Conservation (phyloP, 345 rosid species). For the Salix brachista region DNA sequence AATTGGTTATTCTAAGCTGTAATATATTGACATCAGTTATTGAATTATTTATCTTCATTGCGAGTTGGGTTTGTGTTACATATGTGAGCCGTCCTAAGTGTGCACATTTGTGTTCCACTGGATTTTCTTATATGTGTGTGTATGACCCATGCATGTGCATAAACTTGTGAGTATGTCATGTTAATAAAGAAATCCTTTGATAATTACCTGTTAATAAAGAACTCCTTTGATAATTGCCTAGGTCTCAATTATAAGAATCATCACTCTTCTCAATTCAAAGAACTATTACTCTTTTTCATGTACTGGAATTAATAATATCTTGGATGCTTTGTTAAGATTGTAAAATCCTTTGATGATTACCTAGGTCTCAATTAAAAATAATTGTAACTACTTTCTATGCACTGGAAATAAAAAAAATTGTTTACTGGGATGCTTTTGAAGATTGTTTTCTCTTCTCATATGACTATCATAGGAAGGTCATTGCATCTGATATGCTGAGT, state of each 20-base stretch:
- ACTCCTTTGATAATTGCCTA: neutral
- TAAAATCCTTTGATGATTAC: neutral
- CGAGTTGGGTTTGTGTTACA: neutral
- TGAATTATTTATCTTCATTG: neutral
- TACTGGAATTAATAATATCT: neutral
- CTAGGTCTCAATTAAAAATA: neutral
- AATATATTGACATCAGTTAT: neutral
- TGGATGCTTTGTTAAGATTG: neutral
- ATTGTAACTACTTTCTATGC: neutral
- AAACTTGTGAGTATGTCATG: too few relatives aligned
- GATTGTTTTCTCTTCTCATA: neutral
- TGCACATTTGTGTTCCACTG: neutral
- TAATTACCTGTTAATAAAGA: neutral
- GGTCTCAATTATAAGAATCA: neutral
- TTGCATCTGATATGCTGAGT: neutral
- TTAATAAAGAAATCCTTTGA: neutral
- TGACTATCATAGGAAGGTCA: neutral
- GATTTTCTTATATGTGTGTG: neutral
- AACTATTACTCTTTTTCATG: neutral
- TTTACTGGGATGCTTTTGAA: neutral
- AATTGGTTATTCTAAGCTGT: neutral
- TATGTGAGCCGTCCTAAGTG: neutral
- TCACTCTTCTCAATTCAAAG: too few relatives aligned
- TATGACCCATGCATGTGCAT: neutral
- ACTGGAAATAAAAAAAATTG: neutral